These are phyloP conservation scores for Cochlearia excelsa DNA, from an alignment of 345 rosid genomes.

Conservation along the genomic window DNA sequence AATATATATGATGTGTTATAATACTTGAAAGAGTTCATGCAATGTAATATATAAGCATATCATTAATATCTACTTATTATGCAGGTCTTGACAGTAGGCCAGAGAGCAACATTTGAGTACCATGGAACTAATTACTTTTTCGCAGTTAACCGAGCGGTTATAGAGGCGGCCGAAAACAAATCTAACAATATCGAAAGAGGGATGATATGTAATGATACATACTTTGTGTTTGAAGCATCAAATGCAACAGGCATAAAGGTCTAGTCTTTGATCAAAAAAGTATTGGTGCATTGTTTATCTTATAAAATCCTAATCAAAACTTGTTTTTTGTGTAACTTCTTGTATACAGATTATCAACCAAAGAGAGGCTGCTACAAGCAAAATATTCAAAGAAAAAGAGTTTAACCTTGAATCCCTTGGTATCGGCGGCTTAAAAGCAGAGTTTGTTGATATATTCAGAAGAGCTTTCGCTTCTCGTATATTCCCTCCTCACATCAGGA, in stretches of 20 bases:
- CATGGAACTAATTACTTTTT: constrained; percentile 88
- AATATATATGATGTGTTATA: too few relatives aligned
- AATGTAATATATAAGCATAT: too few relatives aligned
- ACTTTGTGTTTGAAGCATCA: constrained; percentile 82
- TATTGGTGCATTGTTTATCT: too few relatives aligned
- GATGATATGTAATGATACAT: constrained; percentile 68
- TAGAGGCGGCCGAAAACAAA: constrained; percentile 66
- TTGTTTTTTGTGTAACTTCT: constrained; percentile 7
- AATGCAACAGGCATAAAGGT: constrained; percentile 94
- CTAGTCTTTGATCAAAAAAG: constrained; percentile 1
- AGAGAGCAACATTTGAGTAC: constrained; percentile 79
- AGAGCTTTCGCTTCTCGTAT: constrained; percentile 99
- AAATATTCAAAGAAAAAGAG: constrained; percentile 86
- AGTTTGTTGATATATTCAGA: constrained; percentile 97
- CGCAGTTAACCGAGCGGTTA: constrained; percentile 70
- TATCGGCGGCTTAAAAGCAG: constrained; percentile 97
- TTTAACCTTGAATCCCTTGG: constrained; percentile 93
- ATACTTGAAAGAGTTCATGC: too few relatives aligned
- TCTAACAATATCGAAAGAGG: constrained; percentile 77
- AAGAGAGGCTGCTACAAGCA: constrained; percentile 97
- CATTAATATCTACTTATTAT: too few relatives aligned
- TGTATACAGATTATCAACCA: constrained; percentile 85
- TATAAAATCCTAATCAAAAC: too few relatives aligned
- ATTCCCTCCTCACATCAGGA: constrained; percentile 91
- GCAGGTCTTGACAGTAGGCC: constrained; percentile 93